Conservation (phyloP, 495 filamentous ascomycete species). For the Aspergillus olivimuriae region DNA sequence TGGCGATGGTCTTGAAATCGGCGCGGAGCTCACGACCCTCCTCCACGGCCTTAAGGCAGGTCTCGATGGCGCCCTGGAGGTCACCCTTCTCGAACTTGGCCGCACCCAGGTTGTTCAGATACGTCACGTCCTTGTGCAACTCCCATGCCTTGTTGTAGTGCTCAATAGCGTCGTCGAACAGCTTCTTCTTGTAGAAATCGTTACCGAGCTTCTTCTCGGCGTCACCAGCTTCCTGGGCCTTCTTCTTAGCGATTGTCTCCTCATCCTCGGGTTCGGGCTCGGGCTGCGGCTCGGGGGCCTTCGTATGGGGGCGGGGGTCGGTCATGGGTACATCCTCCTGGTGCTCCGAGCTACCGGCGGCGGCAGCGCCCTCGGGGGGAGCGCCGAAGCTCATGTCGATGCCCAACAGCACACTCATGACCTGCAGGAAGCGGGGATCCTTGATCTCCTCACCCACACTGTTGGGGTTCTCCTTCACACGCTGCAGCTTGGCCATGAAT, state of each 20-base stretch:
- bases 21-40: conserved; percentile 79
- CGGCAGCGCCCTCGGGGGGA: conserved; percentile 42
- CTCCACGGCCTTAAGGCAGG: conserved; percentile 81
- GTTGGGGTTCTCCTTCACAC: conserved; percentile 72
- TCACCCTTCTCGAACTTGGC: conserved; percentile 96
- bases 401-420: conserved; percentile 87
- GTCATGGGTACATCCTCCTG: conserved; percentile 78
- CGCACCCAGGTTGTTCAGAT: conserved; percentile 92
- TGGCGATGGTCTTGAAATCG: conserved; percentile 96
- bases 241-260: conserved; percentile 71
- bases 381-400: conserved; percentile 85
- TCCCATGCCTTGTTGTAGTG: conserved; percentile 97
- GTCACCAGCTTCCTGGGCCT: conserved; percentile 89
- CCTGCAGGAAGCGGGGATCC: conserved; percentile 89
- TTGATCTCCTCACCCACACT: conserved; percentile 71
- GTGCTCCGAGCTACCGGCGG: conserved; percentile 38
- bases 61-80: conserved; percentile 75
- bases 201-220: conserved; percentile 93
- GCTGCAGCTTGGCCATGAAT: conserved; percentile 87
- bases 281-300: conserved; percentile 55
- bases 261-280: conserved; percentile 68
- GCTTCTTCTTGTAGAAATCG: conserved; percentile 94
- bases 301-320: conserved; percentile 52
- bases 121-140: conserved; percentile 90
- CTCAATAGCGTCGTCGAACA: conserved; percentile 89